Evolutionary conservation across 2,329 filamentous ascomycete species (phyloP), one percentile per base, ranked within the genome.

Genomic region (Verticillium tricorpus): DNA sequence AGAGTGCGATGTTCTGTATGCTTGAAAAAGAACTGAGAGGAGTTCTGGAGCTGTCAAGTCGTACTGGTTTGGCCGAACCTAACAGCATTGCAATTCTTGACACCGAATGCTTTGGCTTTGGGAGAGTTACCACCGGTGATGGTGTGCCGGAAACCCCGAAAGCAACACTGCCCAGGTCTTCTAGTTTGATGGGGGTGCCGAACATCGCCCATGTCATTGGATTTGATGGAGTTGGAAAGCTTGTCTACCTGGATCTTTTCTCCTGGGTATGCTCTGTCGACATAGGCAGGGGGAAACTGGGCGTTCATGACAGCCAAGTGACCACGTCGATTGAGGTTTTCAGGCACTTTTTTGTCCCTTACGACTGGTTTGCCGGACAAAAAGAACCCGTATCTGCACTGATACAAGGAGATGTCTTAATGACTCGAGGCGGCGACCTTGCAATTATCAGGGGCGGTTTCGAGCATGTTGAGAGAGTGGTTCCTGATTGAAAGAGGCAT

Each of bases 291-390:
- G 17, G 45, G 15, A 2, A 35, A 7, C 32, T n/a, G 1, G 11
- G 4, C 28, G 14, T 5, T 32, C 22, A 6, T 28, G 57, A 64
- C 45, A 14, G 15, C 8, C 31, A 35, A n/a, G 31, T 17, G 12
- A 3, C n/a, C 11, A 1, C 31, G 8, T 5, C 55, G n/a, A 12
- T 65, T 15, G 65, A 61, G 32, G 69, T 67, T 61, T 61, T 60
- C 31, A 61, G 71, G 22, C 72, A 74, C 60, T 74, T 73, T 60
- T 73, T 72, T 57, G 65, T 73, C 32, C 72, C 72, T 25, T 68
- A 69, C 50, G 71, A 72, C 60, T 74, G 72, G 72, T 67, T 72
- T 58, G 66, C 69, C 19, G 69, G 68, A 19, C 64, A 59, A 19
- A 63, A 63, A 60, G 63, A 64, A 22, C 59, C 69, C 7, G 59